phyloP scores from a whole-genome alignment of 2,329 filamentous ascomycete species.

The Cucurbitaria berberidis region DNA sequence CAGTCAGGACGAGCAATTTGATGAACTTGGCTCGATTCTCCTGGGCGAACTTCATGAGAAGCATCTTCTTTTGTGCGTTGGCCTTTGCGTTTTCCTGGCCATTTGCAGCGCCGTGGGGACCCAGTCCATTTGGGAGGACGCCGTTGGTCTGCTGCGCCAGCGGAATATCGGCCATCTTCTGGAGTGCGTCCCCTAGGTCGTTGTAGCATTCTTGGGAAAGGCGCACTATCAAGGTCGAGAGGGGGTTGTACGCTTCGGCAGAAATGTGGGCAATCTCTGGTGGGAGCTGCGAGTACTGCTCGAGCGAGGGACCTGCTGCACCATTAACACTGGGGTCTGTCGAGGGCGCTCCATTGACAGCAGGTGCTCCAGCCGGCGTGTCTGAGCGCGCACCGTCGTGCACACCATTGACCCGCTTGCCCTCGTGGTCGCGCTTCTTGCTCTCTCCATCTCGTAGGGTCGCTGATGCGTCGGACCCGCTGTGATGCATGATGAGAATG shows the following conservation, averaged over 20 bases:
- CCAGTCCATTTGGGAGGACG: slow-evolving; percentile 47
- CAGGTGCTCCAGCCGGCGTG: slow-evolving; percentile 13
- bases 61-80: slow-evolving; percentile 68
- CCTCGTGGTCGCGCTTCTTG: slow-evolving; percentile 40
- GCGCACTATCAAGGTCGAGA: slow-evolving; percentile 76
- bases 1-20: slow-evolving; percentile 86
- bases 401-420: slow-evolving; percentile 41
- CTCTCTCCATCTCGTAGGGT: slow-evolving; percentile 36
- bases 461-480: slow-evolving; percentile 46
- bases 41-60: slow-evolving; percentile 78
- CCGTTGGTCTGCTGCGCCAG: slow-evolving; percentile 61
- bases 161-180: slow-evolving; percentile 72
- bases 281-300: slow-evolving; percentile 46
- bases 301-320: slow-evolving; percentile 12
- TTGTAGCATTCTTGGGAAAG: slow-evolving; percentile 85
- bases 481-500: slow-evolving; percentile 56
- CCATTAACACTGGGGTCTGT: slow-evolving; percentile 22
- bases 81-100: slow-evolving; percentile 35
- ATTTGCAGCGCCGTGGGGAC: slow-evolving; percentile 34
- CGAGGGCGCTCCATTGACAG: slow-evolving; percentile 16
- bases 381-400: slow-evolving; percentile 20
- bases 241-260: slow-evolving; percentile 71
- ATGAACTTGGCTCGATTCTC: slow-evolving; percentile 85
- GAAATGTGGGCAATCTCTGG: slow-evolving; percentile 72
- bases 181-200: slow-evolving; percentile 72